A percentile compares a stretch with the other conserved stretches of the same genome.
Conservation (phyloP, 345 rosid genomes). For the Nasturtium officinale region DNA sequence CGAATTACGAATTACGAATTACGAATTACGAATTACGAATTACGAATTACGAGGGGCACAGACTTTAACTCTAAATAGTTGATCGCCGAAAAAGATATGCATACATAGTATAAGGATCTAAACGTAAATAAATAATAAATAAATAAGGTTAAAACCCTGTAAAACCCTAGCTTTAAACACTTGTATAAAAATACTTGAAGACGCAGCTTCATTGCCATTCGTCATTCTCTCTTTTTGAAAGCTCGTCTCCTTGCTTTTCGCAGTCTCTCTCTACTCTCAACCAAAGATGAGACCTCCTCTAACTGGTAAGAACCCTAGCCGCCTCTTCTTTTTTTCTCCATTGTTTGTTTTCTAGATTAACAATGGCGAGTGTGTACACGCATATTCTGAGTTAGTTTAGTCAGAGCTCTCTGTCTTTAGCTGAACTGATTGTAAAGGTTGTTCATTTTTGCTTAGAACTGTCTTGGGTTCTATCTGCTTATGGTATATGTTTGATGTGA, state of each 20-base stretch:
- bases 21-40: no score
- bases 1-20: no score
- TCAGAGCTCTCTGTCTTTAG: neutral
- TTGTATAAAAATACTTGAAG: constrained; percentile 25
- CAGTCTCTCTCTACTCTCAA: neutral
- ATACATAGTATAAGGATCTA: constrained; percentile 7
- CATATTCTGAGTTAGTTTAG: neutral
- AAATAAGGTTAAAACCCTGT: constrained; percentile 18
- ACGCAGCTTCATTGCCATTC: constrained; percentile 16
- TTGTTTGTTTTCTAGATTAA: neutral
- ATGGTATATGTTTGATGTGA: neutral
- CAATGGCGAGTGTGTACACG: neutral
- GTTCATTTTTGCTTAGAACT: neutral
- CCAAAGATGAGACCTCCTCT: constrained; percentile 46
- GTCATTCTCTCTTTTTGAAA: neutral
- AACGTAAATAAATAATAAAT: constrained; percentile 13
- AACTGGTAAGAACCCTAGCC: constrained; percentile 44
- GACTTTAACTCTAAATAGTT: neutral
- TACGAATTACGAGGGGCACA: neutral
- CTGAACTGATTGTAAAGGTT: constrained; percentile 7
- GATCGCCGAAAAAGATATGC: neutral
- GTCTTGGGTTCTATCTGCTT: neutral
- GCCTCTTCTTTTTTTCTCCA: neutral
- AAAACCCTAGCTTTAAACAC: constrained; percentile 40
- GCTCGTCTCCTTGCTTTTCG: neutral